phyloP scores from a whole-genome alignment of 805 yeast genomes.

The Tetrapisispora pingtungensis region DNA sequence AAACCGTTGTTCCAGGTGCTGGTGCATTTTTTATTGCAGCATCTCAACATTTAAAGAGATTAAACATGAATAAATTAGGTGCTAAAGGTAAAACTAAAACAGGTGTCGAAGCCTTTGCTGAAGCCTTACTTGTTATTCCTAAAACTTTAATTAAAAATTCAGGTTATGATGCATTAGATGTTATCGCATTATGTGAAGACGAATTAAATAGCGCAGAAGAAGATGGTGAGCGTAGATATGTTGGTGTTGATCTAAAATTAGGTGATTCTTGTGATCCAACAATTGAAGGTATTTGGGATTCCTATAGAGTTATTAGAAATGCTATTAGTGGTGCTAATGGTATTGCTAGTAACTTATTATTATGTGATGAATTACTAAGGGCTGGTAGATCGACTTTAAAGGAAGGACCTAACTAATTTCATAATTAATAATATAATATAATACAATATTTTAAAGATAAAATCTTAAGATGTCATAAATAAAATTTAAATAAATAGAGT shows the following conservation, averaged over 20 bases:
- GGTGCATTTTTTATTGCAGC: constrained; percentile 91
- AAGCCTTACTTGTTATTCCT: constrained; percentile 82
- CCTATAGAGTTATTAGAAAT: constrained; percentile 86
- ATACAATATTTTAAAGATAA: not conserved
- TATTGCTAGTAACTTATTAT: constrained; percentile 79
- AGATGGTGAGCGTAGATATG: constrained; percentile 65
- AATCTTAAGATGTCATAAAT: not conserved
- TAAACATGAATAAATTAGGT: constrained; percentile 42
- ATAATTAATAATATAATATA: not conserved
- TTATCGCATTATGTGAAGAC: constrained; percentile 82
- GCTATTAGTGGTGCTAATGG: constrained; percentile 89
- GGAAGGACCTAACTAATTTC: constrained; percentile 31
- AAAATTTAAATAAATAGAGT: too few relatives aligned
- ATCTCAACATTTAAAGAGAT: constrained; percentile 48
- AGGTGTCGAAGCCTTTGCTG: constrained; percentile 90
- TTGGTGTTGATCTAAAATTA: constrained; percentile 80
- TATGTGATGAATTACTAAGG: constrained; percentile 92
- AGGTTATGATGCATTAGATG: constrained; percentile 86
- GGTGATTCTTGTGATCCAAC: constrained; percentile 97
- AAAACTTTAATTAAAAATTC: constrained; percentile 88
- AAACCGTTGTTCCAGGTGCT: constrained; percentile 86
- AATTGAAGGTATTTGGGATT: constrained; percentile 93
- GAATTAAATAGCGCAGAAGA: constrained; percentile 35
- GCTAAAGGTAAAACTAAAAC: constrained; percentile 79
- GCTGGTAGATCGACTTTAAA: constrained; percentile 94